Evolutionary conservation across 495 filamentous ascomycete genomes (phyloP).

Genomic region (Penicillium psychrofluorescens): DNA sequence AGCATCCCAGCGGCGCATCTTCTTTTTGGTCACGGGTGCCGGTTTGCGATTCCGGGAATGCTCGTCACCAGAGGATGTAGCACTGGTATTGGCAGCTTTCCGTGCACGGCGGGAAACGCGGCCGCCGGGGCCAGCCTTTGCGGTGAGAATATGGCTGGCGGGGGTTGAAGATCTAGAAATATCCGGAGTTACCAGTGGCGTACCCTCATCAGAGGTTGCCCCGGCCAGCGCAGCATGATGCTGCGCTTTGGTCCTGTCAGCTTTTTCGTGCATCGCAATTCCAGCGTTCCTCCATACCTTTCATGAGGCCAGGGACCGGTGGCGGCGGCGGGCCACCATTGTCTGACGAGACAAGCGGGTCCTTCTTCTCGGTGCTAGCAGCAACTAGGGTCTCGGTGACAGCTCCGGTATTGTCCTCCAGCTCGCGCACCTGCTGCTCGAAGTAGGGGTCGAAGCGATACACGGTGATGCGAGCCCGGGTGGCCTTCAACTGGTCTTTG

Average conservation of each 20-base stretch:
- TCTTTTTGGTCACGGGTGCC: conserved; percentile 58
- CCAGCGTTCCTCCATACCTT: conserved; percentile 26
- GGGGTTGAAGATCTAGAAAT: conserved; percentile 74
- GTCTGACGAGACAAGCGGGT: conserved; percentile 37
- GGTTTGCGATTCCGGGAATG: conserved; percentile 50
- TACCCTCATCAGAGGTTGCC: conserved; percentile 44
- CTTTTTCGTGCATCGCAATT: conserved; percentile 16
- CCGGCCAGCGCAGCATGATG: conserved; percentile 39
- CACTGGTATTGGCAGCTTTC: conserved; percentile 60
- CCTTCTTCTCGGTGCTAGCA: conserved; percentile 31
- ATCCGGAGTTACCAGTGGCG: conserved; percentile 64
- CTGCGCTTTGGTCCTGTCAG: conserved; percentile 33
- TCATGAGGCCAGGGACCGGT: conserved; percentile 47
- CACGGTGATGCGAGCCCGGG: conserved; percentile 67
- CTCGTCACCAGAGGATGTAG: conserved; percentile 82
- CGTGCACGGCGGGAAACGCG: conserved; percentile 75
- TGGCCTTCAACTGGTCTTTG: conserved; percentile 74
- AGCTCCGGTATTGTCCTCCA: conserved; percentile 54
- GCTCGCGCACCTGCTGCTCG: conserved; percentile 80
- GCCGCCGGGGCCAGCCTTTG: conserved; percentile 60
- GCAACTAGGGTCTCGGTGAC: conserved; percentile 22
- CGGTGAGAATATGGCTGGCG: conserved; percentile 59
- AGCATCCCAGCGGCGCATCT: conserved; percentile 82
- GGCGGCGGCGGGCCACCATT: conserved; percentile 48
- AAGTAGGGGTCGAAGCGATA: conserved; percentile 87